Conservation (phyloP, 306 rosid genomes). For the Cucumis sativus region DNA sequence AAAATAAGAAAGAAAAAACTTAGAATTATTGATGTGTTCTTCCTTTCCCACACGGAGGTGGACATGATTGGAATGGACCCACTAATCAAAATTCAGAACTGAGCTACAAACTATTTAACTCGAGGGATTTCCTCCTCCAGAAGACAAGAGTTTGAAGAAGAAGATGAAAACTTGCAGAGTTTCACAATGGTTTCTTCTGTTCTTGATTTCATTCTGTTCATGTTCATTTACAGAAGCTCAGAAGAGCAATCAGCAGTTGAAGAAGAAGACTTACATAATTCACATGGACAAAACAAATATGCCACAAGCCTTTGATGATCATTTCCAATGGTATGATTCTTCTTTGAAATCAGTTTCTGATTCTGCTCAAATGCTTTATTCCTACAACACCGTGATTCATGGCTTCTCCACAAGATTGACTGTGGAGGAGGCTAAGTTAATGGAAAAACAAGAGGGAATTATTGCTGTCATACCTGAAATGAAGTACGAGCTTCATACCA, state of each 20-base stretch:
- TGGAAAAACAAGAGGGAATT: conserved; percentile 46
- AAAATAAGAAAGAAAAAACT: not conserved
- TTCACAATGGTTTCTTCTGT: conserved; percentile 17
- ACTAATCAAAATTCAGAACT: not conserved
- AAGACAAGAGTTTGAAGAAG: conserved; percentile 12
- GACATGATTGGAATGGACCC: conserved; percentile 10
- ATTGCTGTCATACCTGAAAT: conserved; percentile 49
- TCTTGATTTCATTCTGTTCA: conserved; percentile 13
- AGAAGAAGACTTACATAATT: conserved; percentile 58
- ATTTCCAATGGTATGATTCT: conserved; percentile 55
- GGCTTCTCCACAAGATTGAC: conserved; percentile 86
- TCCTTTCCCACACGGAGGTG: not conserved
- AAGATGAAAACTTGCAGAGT: conserved; percentile 22
- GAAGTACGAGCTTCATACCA: conserved; percentile 74
- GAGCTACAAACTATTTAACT: not conserved
- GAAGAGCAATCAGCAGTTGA: conserved; percentile 22
- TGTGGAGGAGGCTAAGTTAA: conserved; percentile 46
- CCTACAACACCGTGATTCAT: conserved; percentile 52
- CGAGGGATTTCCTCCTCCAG: not conserved
- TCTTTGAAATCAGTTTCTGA: conserved; percentile 59
- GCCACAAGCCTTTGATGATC: conserved; percentile 53
- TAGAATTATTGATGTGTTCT: not conserved
- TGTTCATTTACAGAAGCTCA: conserved; percentile 18
- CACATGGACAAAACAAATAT: conserved; percentile 71
- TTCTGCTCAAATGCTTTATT: conserved; percentile 61